Evolutionary conservation across 2,329 filamentous ascomycete genomes (phyloP).

Genomic region (Colletotrichum tofieldiae): DNA sequence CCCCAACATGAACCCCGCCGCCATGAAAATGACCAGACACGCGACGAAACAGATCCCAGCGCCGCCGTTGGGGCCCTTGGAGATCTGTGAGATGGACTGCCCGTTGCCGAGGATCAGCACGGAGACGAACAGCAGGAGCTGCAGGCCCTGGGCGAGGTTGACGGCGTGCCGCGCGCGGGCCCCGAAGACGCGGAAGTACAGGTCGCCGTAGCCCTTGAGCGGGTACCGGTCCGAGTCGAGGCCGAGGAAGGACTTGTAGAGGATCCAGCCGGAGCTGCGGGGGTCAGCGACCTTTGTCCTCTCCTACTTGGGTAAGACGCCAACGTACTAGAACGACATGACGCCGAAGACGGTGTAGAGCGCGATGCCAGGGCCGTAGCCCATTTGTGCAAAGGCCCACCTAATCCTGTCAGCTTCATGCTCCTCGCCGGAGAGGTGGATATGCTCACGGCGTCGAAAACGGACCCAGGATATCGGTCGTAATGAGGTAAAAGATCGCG

Average conservation of each 20-base stretch:
- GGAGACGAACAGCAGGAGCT: constrained; percentile 66
- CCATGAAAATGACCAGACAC: constrained; percentile 65
- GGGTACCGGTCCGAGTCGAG: constrained; percentile 65
- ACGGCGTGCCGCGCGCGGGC: constrained; percentile 60
- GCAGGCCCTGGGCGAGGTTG: constrained; percentile 65
- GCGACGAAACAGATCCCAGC: constrained; percentile 67
- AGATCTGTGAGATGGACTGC: constrained; percentile 68
- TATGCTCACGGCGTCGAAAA: constrained; percentile 54
- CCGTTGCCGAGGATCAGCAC: constrained; percentile 68
- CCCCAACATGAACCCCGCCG: constrained; percentile 66
- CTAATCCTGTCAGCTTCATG: neutral
- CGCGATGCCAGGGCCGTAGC: constrained; percentile 61
- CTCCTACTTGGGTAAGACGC: fast-evolving
- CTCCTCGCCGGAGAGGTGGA: neutral
- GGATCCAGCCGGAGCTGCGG: constrained; percentile 60
- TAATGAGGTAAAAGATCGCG: constrained; percentile 65
- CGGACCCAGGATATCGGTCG: constrained; percentile 64
- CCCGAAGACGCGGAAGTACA: constrained; percentile 65
- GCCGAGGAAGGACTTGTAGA: constrained; percentile 63
- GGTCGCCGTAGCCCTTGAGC: constrained; percentile 62
- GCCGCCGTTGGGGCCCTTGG: constrained; percentile 49
- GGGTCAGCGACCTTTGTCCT: constrained; percentile 20
- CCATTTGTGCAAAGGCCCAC: constrained; percentile 51
- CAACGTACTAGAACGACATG: constrained; percentile 43
- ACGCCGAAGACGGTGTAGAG: constrained; percentile 62